A percentile compares a stretch with the other conserved stretches of the same genome.
These are phyloP conservation scores for Leptographium radiaticola DNA, from an alignment of 2,329 filamentous ascomycete species.

Conservation along the genomic window DNA sequence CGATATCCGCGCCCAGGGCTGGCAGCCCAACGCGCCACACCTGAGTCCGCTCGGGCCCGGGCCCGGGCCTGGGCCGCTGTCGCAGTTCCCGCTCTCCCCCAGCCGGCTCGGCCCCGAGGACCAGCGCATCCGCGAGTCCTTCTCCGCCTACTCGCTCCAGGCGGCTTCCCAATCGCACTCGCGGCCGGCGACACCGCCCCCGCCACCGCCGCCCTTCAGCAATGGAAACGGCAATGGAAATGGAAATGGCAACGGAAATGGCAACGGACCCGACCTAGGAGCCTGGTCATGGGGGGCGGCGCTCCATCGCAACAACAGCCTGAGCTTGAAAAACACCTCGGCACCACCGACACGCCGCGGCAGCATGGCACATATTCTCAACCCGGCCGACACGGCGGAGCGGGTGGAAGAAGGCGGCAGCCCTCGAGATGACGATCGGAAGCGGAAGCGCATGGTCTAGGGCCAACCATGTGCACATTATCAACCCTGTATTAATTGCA, in stretches of 20 bases:
- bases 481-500: background rate
- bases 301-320: conserved; percentile 27
- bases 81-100: conserved; percentile 42
- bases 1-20: conserved; percentile 82
- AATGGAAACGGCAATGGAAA: background rate
- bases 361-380: conserved; percentile 52
- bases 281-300: background rate
- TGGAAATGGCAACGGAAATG: conserved; percentile 27
- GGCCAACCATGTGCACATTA: too few species aligned
- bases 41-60: background rate
- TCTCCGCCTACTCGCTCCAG: conserved; percentile 41
- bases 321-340: conserved; percentile 40
- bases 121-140: conserved; percentile 41
- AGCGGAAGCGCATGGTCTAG: conserved; percentile 46
- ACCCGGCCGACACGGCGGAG: conserved; percentile 43
- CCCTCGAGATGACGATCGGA: conserved; percentile 42
- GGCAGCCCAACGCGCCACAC: conserved; percentile 46
- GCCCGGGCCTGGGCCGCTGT: conserved; percentile 15
- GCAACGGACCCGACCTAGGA: conserved; percentile 7
- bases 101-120: conserved; percentile 36
- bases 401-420: conserved; percentile 44
- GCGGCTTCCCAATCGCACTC: conserved; percentile 33
- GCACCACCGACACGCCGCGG: conserved; percentile 42
- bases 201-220: conserved; percentile 29
- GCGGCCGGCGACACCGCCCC: conserved; percentile 40